These are phyloP conservation scores for Aspergillus carbonarius DNA, from an alignment of 2,329 filamentous ascomycete genomes.

Conservation along the genomic window DNA sequence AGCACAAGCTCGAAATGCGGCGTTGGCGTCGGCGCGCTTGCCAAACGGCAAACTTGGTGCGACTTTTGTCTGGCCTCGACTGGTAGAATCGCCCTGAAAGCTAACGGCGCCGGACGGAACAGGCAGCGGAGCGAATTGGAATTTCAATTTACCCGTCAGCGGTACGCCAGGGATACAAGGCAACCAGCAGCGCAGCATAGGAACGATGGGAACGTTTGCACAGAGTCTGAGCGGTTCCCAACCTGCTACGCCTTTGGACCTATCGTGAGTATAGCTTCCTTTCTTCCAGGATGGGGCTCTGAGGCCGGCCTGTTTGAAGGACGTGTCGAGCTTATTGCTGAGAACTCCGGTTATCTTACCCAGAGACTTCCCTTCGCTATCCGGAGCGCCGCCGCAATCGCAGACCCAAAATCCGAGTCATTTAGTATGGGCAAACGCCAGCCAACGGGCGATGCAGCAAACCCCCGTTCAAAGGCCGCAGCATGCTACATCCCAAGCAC, in stretches of 20 bases:
- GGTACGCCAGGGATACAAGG: constrained; percentile 53
- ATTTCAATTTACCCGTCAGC: constrained; percentile 56
- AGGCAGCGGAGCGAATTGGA: constrained; percentile 59
- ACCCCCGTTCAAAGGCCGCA: constrained; percentile 56
- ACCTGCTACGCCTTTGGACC: constrained; percentile 54
- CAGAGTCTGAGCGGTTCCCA: constrained; percentile 57
- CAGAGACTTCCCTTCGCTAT: constrained; percentile 64
- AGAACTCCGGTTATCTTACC: constrained; percentile 7
- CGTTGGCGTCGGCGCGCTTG: constrained; percentile 50
- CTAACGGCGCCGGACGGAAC: constrained; percentile 25
- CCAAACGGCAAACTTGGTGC: constrained; percentile 57
- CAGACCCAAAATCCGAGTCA: constrained; percentile 52
- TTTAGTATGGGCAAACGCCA: constrained; percentile 59
- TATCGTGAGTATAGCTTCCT: constrained; percentile 51
- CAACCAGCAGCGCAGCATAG: constrained; percentile 52
- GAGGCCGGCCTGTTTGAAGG: not conserved
- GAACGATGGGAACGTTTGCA: constrained; percentile 55
- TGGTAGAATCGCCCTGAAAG: constrained; percentile 10
- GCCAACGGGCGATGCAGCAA: constrained; percentile 54
- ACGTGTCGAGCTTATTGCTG: constrained; percentile 5
- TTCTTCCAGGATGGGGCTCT: not conserved
- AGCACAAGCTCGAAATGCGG: constrained; percentile 47
- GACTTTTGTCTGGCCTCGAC: constrained; percentile 12
- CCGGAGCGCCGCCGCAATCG: constrained; percentile 56
- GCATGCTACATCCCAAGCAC: constrained; percentile 44